Conservation (phyloP, 2,329 filamentous ascomycete genomes). For the Chaetomium sp. region DNA sequence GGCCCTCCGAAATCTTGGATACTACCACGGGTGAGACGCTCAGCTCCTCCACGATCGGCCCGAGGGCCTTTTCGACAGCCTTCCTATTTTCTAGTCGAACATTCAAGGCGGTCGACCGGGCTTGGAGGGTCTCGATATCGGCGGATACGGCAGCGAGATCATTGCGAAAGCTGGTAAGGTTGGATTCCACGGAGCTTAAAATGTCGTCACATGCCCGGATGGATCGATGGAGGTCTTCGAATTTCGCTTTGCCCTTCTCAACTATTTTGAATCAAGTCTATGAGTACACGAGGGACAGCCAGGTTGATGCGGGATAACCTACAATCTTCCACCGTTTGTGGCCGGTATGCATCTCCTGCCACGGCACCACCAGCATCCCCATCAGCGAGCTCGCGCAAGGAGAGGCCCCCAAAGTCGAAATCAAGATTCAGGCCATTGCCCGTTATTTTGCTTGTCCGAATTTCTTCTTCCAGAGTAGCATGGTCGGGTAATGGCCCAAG, state of each 20-base stretch:
- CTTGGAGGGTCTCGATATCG: constrained; percentile 90
- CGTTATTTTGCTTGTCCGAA: constrained; percentile 28
- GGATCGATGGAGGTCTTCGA: constrained; percentile 83
- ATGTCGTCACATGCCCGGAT: constrained; percentile 91
- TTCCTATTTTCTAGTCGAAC: constrained; percentile 82
- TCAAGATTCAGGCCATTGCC: constrained; percentile 54
- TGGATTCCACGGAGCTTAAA: constrained; percentile 84
- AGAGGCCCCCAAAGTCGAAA: constrained; percentile 73
- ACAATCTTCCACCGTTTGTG: constrained; percentile 68
- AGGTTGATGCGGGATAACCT: constrained; percentile 22
- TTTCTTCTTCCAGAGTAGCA: constrained; percentile 5
- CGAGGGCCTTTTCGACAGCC: constrained; percentile 79
- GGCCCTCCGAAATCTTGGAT: constrained; percentile 76
- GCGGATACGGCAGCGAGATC: constrained; percentile 88
- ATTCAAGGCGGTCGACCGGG: constrained; percentile 75
- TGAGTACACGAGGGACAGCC: constrained; percentile 15
- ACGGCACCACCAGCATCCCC: constrained; percentile 25
- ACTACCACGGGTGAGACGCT: constrained; percentile 81
- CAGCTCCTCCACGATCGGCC: constrained; percentile 84
- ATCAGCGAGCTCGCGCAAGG: constrained; percentile 63
- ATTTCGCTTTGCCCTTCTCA: constrained; percentile 74
- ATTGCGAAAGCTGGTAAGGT: constrained; percentile 85
- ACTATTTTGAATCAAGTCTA: constrained; percentile 39
- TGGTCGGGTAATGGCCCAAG: constrained; percentile 28
- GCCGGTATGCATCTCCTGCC: constrained; percentile 36